A percentile compares a stretch with the other conserved stretches of the same genome.
phyloP scores from a whole-genome alignment of 805 yeast genomes.

The Metschnikowia peoriensis region DNA sequence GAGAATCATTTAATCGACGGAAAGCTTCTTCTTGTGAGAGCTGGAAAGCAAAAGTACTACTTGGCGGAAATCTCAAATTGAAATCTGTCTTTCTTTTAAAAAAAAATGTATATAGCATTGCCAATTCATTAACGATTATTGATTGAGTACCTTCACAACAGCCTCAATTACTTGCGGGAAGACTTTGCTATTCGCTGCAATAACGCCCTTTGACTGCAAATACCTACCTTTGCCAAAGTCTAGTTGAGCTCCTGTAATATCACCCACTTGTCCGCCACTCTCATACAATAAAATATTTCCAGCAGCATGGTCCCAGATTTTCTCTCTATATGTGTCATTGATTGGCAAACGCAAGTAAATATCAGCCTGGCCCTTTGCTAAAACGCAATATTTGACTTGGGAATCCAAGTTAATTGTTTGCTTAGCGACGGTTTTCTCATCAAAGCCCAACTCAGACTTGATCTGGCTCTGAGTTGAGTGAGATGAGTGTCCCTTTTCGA shows the following conservation, averaged over 20 bases:
- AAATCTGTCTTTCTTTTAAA: not conserved
- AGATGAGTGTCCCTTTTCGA: slow-evolving; percentile 92
- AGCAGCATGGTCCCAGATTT: slow-evolving; percentile 99
- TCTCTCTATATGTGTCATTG: slow-evolving; percentile 74
- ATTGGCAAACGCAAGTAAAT: slow-evolving; percentile 87
- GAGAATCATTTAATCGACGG: slow-evolving; percentile 54
- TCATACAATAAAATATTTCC: slow-evolving; percentile 85
- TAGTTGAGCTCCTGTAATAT: slow-evolving; percentile 68
- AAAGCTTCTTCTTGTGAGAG: slow-evolving; percentile 59
- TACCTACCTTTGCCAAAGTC: slow-evolving; percentile 87
- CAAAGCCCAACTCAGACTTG: slow-evolving; percentile 53
- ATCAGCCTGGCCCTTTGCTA: slow-evolving; percentile 90
- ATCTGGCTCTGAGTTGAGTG: slow-evolving; percentile 81
- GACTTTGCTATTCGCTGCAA: slow-evolving; percentile 64
- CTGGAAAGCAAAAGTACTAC: slow-evolving; percentile 71
- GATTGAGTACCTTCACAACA: slow-evolving; percentile 32
- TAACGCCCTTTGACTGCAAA: slow-evolving; percentile 83
- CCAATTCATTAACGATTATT: not conserved
- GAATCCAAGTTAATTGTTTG: slow-evolving; percentile 83
- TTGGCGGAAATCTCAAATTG: slow-evolving; percentile 35
- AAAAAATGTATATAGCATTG: slow-evolving; percentile 3
- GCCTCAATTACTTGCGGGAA: slow-evolving; percentile 51
- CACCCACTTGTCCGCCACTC: slow-evolving; percentile 90
- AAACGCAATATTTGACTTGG: slow-evolving; percentile 92
- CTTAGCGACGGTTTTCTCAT: slow-evolving; percentile 51